Base-by-base conservation (phyloP, 2,329 filamentous ascomycete genomes). In the Elsinoe arachidis region DNA sequence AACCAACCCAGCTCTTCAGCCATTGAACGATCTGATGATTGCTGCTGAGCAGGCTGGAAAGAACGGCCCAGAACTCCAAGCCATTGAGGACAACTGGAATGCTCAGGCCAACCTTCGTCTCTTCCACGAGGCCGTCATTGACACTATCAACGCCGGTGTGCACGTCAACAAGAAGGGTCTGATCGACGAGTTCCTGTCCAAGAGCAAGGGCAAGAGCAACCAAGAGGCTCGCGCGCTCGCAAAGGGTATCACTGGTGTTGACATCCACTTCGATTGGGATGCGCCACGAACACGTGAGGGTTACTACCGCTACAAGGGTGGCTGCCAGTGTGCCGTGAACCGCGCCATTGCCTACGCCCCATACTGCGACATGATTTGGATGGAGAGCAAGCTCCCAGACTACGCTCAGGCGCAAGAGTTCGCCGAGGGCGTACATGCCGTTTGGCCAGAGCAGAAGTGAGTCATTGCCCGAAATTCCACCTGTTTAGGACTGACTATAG, bases 301-400 rank as follows among this genome's bases (percentile, higher is more conserved):
- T 11, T 99, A 86, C 82, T 97, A 96, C 79, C 81, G 93, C 61
- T 86, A 96, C 70, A 81, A 89, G 73, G 93, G 93, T 60, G 93
- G 93, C 59, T 95, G 88, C 68, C 85, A 90, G 72, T 95, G 88
- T 72, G 90, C 91, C 60, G 78, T 97, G 70, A 95, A 93, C 79
- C 84, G 92, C 49, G 92, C 91, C 34, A 76, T 95, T 59, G 90
- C 92, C 5, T 97, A 95, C 69, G 92, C 89, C 0, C 92, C 93
- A 1, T 96, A 95, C 76, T 64, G 62, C 43, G 64, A 67, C 51
- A 59, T 67, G 60, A 95, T 99, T 74, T 99, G 93, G 93, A 99
- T 99, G 93, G 93, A 99, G 82, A 92, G 87, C 77, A 96, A 96
- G 77, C 79, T 96, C 64, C 93, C 93, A 46, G 92, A 97, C 72